These are phyloP conservation scores for Arthroderma sp. DNA, from an alignment of 2,329 filamentous ascomycete genomes.

Conservation along the genomic window DNA sequence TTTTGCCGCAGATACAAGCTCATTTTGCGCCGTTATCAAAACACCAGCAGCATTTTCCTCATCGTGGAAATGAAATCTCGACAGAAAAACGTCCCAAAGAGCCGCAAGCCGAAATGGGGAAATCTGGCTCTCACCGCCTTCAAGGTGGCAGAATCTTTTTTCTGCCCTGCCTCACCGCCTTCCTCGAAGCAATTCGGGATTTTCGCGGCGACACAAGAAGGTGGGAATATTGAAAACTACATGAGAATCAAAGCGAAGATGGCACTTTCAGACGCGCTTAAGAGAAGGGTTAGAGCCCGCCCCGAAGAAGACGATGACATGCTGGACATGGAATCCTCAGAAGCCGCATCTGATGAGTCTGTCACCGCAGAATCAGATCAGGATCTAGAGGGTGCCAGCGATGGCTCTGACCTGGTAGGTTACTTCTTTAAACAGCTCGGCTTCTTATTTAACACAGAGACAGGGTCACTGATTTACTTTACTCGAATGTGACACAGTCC, in stretches of 20 bases:
- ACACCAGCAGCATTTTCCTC: neutral
- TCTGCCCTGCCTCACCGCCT: slow-evolving; percentile 1
- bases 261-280: slow-evolving; percentile 26
- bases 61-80: neutral
- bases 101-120: too few relatives aligned
- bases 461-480: too few relatives aligned
- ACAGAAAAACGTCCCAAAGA: neutral
- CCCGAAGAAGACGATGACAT: slow-evolving; percentile 31
- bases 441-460: neutral
- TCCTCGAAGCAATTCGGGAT: neutral
- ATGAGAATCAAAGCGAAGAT: slow-evolving; percentile 12
- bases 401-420: slow-evolving; percentile 11
- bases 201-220: too few relatives aligned
- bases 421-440: neutral
- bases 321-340: neutral
- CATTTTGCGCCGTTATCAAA: neutral
- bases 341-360: slow-evolving; percentile 8
- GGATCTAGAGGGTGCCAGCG: slow-evolving; percentile 21
- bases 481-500: too few relatives aligned
- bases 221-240: neutral
- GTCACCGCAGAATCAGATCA: slow-evolving; percentile 22
- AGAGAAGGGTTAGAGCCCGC: slow-evolving; percentile 29
- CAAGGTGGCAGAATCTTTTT: neutral
- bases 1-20: too few relatives aligned
- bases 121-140: neutral